Conservation (phyloP, 805 yeast species). For the Starmerella stigmatis region DNA sequence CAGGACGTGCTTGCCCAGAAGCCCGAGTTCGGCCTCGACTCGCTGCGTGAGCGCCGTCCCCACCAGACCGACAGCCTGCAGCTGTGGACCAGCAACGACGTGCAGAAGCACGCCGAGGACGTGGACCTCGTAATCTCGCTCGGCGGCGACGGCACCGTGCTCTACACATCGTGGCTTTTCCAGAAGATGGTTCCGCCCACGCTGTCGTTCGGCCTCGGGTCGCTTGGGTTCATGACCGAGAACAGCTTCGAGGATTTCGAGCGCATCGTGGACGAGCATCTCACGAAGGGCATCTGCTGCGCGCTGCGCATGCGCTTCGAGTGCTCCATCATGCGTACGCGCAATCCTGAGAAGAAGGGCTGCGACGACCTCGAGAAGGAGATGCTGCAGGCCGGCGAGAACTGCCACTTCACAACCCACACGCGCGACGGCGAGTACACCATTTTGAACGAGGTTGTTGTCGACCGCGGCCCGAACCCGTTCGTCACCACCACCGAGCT, state of each 20-base stretch:
- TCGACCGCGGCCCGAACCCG: constrained; percentile 91
- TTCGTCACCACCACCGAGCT: constrained; percentile 81
- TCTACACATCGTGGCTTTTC: constrained; percentile 77
- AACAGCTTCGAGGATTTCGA: constrained; percentile 68
- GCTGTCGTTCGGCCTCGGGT: constrained; percentile 77
- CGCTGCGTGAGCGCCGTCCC: constrained; percentile 41
- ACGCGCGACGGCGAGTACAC: constrained; percentile 38
- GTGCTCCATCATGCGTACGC: constrained; percentile 47
- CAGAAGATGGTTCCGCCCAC: constrained; percentile 86
- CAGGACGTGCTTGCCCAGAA: constrained; percentile 57
- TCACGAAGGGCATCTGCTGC: constrained; percentile 62
- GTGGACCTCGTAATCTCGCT: constrained; percentile 75
- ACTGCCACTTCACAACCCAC: constrained; percentile 17
- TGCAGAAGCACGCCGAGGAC: constrained; percentile 34
- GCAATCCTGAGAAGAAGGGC: constrained; percentile 29
- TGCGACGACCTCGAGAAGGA: constrained; percentile 32
- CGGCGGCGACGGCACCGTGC: constrained; percentile 96
- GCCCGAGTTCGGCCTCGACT: constrained; percentile 51
- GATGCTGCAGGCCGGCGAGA: constrained; percentile 34
- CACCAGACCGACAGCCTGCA: constrained; percentile 37
- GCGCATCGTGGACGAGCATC: constrained; percentile 44
- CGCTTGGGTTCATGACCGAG: constrained; percentile 84
- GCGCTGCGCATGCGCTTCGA: constrained; percentile 81
- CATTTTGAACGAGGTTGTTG: constrained; percentile 78
- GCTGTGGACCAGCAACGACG: constrained; percentile 58